Evolutionary conservation across 495 filamentous ascomycete genomes (phyloP).

Genomic region (Penicillium tannophilum): DNA sequence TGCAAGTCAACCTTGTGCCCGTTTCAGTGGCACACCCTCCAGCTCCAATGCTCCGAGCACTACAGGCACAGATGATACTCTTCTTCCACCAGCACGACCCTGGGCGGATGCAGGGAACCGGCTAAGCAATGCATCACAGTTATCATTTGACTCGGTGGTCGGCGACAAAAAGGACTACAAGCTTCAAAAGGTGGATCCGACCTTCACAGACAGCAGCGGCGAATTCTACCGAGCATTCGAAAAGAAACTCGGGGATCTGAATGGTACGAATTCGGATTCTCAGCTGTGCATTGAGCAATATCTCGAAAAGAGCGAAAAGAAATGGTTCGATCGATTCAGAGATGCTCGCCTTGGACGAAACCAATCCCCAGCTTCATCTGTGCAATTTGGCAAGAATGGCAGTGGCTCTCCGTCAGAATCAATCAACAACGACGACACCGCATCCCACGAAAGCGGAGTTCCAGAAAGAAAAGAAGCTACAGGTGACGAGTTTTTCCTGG

Average conservation of each 20-base stretch:
- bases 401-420: conserved; percentile 38
- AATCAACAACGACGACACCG: conserved; percentile 40
- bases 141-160: conserved; percentile 57
- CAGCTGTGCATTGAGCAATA: conserved; percentile 70
- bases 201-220: conserved; percentile 69
- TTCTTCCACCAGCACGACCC: conserved; percentile 33
- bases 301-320: conserved; percentile 68
- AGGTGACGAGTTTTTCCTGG: conserved; percentile 62
- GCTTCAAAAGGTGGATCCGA: conserved; percentile 69
- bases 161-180: conserved; percentile 65
- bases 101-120: conserved; percentile 41
- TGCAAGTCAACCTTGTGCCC: conserved; percentile 35
- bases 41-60: conserved; percentile 35
- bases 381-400: conserved; percentile 36
- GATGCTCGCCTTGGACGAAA: conserved; percentile 57
- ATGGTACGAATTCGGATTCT: conserved; percentile 56
- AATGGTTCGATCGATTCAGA: conserved; percentile 66
- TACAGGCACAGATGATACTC: conserved; percentile 45
- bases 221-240: conserved; percentile 64
- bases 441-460: conserved; percentile 40
- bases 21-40: conserved; percentile 21
- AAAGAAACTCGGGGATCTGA: conserved; percentile 59
- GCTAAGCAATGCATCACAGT: conserved; percentile 49
- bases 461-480: conserved; percentile 25
- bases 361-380: conserved; percentile 47